Conservation (phyloP, 106 monocot species). For the Triglochin maritima region DNA sequence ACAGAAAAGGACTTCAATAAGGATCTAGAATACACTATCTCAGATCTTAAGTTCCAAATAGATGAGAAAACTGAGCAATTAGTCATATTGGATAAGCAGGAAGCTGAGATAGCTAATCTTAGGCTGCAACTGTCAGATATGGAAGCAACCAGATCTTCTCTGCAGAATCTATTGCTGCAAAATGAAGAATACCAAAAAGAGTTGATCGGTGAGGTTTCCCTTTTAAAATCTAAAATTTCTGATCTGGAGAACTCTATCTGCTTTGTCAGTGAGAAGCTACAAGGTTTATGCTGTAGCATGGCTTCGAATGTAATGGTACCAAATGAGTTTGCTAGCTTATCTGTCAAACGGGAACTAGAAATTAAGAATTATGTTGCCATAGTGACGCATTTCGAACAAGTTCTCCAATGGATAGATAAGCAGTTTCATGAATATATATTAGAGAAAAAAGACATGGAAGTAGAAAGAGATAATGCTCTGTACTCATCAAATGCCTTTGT, state of each 20-base stretch:
- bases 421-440: constrained; percentile 29
- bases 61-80: constrained; percentile 39
- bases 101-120: constrained; percentile 38
- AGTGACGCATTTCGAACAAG: constrained; percentile 29
- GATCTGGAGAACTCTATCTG: constrained; percentile 11
- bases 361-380: constrained; percentile 25
- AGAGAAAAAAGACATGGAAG: constrained; percentile 34
- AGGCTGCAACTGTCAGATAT: constrained; percentile 30
- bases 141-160: constrained; percentile 35
- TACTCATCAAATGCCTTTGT: constrained; percentile 32
- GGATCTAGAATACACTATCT: constrained; percentile 38
- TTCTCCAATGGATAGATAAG: constrained; percentile 21
- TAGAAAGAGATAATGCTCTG: constrained; percentile 33
- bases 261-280: constrained; percentile 34
- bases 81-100: constrained; percentile 31
- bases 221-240: constrained; percentile 3
- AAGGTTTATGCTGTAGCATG: constrained; percentile 21
- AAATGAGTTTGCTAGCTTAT: constrained; percentile 9
- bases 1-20: constrained; percentile 26
- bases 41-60: constrained; percentile 45
- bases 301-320: constrained; percentile 19
- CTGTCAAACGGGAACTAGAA: constrained; percentile 18
- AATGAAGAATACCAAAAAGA: constrained; percentile 6
- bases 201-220: constrained; percentile 2
- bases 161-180: constrained; percentile 30